A percentile compares a stretch with the other conserved stretches of the same genome.
Evolutionary conservation across 208 protist species (phyloP).

Genomic region (Lotmaria passim): DNA sequence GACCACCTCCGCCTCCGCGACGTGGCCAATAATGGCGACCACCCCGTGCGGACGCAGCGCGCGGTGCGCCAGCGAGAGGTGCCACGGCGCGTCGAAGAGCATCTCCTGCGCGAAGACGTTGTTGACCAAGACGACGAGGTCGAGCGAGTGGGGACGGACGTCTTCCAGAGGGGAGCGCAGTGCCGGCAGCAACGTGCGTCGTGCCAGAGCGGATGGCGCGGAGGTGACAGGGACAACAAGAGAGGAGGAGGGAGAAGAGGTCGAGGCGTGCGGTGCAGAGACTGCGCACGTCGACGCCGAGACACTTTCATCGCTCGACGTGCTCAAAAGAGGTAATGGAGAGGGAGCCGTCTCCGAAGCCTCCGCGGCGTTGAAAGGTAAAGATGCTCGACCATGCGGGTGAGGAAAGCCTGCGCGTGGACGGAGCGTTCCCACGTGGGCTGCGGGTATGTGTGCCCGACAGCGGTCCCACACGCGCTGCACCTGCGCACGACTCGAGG

Average conservation of each 20-base stretch:
- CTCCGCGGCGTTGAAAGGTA: neutral
- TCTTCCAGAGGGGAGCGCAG: slow-evolving; percentile 45
- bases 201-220: neutral
- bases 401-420: neutral
- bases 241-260: neutral
- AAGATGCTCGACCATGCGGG: neutral
- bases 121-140: slow-evolving; percentile 71
- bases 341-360: neutral
- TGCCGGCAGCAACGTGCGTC: neutral
- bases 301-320: too few relatives aligned
- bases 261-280: neutral
- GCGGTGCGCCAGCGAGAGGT: slow-evolving; percentile 77
- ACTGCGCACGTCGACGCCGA: too few relatives aligned
- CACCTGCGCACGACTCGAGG: slow-evolving; percentile 29
- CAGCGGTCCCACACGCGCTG: slow-evolving; percentile 43
- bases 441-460: slow-evolving; percentile 52
- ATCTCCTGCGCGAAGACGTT: slow-evolving; percentile 84
- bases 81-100: slow-evolving; percentile 78
- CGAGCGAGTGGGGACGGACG: slow-evolving; percentile 51
- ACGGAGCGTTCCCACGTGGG: slow-evolving; percentile 38
- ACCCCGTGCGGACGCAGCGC: slow-evolving; percentile 77
- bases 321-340: neutral
- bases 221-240: neutral
- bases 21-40: slow-evolving; percentile 66
- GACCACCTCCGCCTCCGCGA: slow-evolving; percentile 32